A percentile compares a stretch with the other conserved stretches of the same genome.
Evolutionary conservation across 148 eudicot species (phyloP).

Genomic region (Chenopodium suecicum): DNA sequence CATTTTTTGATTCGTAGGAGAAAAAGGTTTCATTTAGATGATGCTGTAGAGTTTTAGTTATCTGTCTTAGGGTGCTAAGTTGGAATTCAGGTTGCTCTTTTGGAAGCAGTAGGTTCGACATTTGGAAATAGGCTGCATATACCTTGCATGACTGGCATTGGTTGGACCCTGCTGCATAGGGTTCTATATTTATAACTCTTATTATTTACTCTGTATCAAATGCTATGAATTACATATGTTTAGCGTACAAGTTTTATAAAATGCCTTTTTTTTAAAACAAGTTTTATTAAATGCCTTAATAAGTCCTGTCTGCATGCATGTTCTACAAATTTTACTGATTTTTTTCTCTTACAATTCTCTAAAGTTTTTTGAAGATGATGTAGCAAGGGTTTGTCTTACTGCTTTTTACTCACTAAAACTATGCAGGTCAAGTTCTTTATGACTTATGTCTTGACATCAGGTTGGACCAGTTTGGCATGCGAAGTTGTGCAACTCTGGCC

Average conservation of each 20-base stretch:
- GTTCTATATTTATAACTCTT: neutral
- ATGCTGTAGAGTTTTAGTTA: neutral
- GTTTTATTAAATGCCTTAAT: neutral
- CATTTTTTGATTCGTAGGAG: no score
- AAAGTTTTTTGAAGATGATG: neutral
- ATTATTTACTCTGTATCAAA: neutral
- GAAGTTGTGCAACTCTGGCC: conserved; percentile 84
- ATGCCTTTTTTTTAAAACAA: no score
- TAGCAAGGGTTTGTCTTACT: neutral
- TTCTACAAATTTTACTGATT: neutral
- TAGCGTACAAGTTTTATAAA: neutral
- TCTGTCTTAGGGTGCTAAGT: neutral
- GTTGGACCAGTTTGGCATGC: conserved; percentile 92
- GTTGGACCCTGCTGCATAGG: neutral
- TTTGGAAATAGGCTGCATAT: neutral
- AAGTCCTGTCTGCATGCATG: conserved; percentile 8
- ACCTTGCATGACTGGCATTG: neutral
- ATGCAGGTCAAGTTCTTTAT: conserved; percentile 85
- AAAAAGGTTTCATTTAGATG: no score
- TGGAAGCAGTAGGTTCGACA: neutral
- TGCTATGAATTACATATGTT: neutral
- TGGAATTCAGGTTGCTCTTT: neutral
- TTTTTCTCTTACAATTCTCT: neutral
- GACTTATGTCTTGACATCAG: conserved; percentile 89
- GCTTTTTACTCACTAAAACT: conserved; percentile 8